Base-by-base conservation (phyloP, 2,329 filamentous ascomycete species). In the Apiospora pterosperma region DNA sequence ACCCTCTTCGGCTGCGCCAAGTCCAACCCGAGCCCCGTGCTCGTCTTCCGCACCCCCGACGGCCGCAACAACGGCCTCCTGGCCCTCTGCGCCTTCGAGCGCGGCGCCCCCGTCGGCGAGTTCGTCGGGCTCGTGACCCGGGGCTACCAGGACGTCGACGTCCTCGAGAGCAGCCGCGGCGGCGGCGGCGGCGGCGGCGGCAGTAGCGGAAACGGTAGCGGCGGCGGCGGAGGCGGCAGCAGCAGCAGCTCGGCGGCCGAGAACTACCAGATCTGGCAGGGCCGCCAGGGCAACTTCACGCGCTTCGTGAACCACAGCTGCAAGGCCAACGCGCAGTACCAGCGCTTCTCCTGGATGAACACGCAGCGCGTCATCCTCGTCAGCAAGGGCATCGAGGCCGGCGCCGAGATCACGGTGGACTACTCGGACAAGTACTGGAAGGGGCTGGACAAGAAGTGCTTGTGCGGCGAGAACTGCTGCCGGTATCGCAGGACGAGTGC, bases 281-380 rank as follows among this genome's bases (percentile, higher is more conserved):
- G 84, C 0, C 74, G 75, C 63, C 79, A 81, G 71, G 83, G 85
- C 4, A 88, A 88, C 69, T 86, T 84, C 67, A 87, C 85, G 2
- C 77, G 84, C 0, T 88, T 88, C 68, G 81, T 87, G 44, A 88
- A 87, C 70, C 84, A 88, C 69, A 86, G 83, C 55, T 88, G 85
- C 71, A 80, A 81, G 19, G 81, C 85, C 2, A 88, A 88, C 67
- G 81, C 81, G 62, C 84, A 86, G 69, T 86, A 85, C 58, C 80
- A 86, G 68, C 78, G 79, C 11, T 87, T 88, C 70, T 78, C 79
- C n/a, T 87, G 85, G 85, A 69, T 84, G 21, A 82, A 85, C 25
- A 81, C 79, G 5, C 83, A 88, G 72, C 76, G 83, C 14, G 82
- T 87, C 14, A 76, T 88, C 23, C 75, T 88, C 4, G 85, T 88